Evolutionary conservation across 2,329 filamentous ascomycete species (phyloP), one percentile per base, ranked within the genome.

Genomic region (Penicillium concentricum): DNA sequence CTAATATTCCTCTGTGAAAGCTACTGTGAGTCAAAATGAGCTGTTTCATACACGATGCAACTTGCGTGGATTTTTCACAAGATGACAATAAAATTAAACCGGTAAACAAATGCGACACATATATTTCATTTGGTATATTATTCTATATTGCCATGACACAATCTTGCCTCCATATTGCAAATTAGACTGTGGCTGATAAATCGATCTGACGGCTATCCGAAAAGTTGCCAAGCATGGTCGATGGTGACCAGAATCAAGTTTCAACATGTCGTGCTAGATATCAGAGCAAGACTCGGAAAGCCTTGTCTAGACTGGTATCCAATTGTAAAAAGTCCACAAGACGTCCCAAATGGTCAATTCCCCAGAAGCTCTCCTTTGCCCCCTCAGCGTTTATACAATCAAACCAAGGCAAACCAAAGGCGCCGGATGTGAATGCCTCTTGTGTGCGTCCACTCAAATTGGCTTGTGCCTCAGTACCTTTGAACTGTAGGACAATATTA

Each of bases 361-460:
- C 84, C 81, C 82, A 87, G 63, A 82, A 86, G 0, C 71, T 71
- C 60, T 86, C 82, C 37, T 69, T 83, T 64, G 81, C 70, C 0
- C 83, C 84, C 49, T 81, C 72, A 7, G 69, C 50, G 68, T 86
- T 83, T 47, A 78, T 83, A 51, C 82, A 84, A 69, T 75, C 72
- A 65, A 85, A 83, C 80, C 82, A 87, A 2, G 84, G 84, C 51
- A 87, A 65, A 2, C 84, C 84, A 74, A 87, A 87, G 1, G 82
- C 82, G 1, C 83, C 84, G 24, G 79, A 75, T 24, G 72, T 70
- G 26, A 85, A 73, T 0, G 82, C 81, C 55, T 68, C 60, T 10
- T 84, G 75, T 3, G 82, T 85, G 54, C 82, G 84, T 37, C 69
- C 72, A 9, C 59, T 64, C 62, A 87, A 63, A 18, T 62, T 56